Evolutionary conservation across 495 filamentous ascomycete species (phyloP).

Genomic region (Lasiosphaeria ovina): DNA sequence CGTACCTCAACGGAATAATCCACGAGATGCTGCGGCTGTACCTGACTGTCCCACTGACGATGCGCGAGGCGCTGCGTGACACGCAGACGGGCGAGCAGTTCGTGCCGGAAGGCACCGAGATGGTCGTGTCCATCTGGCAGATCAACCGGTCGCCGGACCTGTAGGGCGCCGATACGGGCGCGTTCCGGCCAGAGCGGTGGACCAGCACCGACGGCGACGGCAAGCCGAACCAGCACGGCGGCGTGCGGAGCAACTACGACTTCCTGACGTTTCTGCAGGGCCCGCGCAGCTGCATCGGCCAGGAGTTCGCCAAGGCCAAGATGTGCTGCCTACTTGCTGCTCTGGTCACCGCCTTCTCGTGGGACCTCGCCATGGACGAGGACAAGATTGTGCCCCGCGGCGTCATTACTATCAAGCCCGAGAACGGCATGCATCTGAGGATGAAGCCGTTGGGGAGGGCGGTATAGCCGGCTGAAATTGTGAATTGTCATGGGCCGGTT

Average conservation of each 20-base stretch:
- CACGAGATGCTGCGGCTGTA: constrained; percentile 43
- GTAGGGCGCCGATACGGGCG: constrained; percentile 19
- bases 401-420: too few relatives aligned
- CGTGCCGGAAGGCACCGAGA: constrained; percentile 20
- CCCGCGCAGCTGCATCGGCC: constrained; percentile 59
- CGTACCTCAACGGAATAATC: constrained; percentile 49
- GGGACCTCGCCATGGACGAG: too few relatives aligned
- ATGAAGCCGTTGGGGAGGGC: too few relatives aligned
- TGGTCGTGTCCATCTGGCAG: constrained; percentile 18
- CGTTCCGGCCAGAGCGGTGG: constrained; percentile 21
- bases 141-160: constrained; percentile 16
- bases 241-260: constrained; percentile 53
- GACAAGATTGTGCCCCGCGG: too few relatives aligned
- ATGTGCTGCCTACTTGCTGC: too few relatives aligned
- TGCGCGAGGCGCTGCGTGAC: constrained; percentile 54
- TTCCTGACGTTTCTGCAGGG: constrained; percentile 61
- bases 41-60: constrained; percentile 51
- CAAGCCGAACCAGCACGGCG: constrained; percentile 39
- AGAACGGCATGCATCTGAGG: too few relatives aligned
- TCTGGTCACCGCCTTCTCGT: too few relatives aligned
- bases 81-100: constrained; percentile 9
- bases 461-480: too few relatives aligned
- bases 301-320: constrained; percentile 57
- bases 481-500: too few relatives aligned
- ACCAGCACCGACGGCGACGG: constrained; percentile 21